Evolutionary conservation across 805 yeast species (phyloP), one percentile per base, ranked within the genome.

Genomic region (Candida sonorensis): DNA sequence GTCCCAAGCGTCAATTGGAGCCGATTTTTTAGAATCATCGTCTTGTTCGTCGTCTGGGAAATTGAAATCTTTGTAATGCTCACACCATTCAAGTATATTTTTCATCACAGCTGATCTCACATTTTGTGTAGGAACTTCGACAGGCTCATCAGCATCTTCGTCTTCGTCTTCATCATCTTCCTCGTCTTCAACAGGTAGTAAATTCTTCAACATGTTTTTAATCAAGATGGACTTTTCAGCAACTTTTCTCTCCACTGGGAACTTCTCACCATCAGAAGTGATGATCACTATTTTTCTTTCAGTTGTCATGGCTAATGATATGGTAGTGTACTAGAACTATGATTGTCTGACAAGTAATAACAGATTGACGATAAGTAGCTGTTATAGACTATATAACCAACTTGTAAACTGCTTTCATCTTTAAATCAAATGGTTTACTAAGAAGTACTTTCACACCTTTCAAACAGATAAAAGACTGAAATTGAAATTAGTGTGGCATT

Each of bases 11-110:
- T 82, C 90, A 31, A 90, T 86, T 4, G 95, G 96, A 2, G 87
- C 86, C n/a, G 90, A 71, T 53, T 83, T 84, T 55, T 82, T 77
- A 16, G 84, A 73, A 45, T 85, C 94, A 33, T 81, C 88, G 42
- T 85, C 95, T 36, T 76, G 85, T 33, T 80, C 88, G 30, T 72
- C 77, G 41, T 78, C 86, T 13, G 84, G 83, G 59, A 79, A 79
- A 13, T 66, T 67, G 8, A 82, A 72, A 53, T 84, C 87, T 57
- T 80, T 82, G 66, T 90, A 96, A 57, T 90, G 92, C 51, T 84
- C 94, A 50, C 96, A 87, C 94, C 96, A 90, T 55, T 90, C 95
- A 33, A 90, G 67, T n/a, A 90, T 90, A 54, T 87, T 86, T 56
- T 81, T 76, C 61, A 90, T 68, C 14, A 90, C 95, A 12, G 81